Conservation (phyloP, 2,329 filamentous ascomycete genomes). For the Biscogniauxia marginata region DNA sequence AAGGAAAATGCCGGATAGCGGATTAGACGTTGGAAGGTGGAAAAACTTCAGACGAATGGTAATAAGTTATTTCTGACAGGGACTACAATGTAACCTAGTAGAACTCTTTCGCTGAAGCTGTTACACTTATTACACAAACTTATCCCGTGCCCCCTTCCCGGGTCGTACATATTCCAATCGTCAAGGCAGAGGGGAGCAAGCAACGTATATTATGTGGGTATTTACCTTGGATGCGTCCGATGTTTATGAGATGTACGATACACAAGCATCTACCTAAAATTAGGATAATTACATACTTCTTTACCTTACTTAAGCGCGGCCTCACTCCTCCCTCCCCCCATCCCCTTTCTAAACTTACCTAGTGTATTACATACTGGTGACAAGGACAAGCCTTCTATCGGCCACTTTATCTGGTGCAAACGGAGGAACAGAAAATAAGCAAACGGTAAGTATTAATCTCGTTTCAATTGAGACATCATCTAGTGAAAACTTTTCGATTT, state of each 20-base stretch:
- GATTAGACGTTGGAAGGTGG: background rate
- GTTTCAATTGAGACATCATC: too few species aligned
- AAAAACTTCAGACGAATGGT: too few species aligned
- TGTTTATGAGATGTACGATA: background rate
- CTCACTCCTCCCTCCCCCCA: background rate
- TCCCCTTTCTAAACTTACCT: too few species aligned
- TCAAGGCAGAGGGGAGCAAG: too few species aligned
- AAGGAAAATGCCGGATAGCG: too few species aligned
- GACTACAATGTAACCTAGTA: background rate
- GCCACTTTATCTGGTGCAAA: background rate
- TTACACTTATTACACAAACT: background rate
- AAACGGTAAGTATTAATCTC: background rate
- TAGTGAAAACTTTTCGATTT: too few species aligned
- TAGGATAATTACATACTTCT: too few species aligned
- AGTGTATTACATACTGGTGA: too few species aligned
- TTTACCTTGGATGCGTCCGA: too few species aligned
- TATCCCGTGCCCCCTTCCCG: background rate
- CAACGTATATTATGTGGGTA: background rate
- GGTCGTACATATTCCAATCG: background rate
- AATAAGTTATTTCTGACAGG: too few species aligned
- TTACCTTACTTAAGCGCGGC: background rate
- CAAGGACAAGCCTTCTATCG: background rate
- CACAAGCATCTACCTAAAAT: too few species aligned
- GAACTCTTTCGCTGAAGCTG: background rate
- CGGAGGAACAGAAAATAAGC: background rate